These are phyloP conservation scores for Lasiosphaeris hirsuta DNA, from an alignment of 495 filamentous ascomycete genomes.

Conservation along the genomic window DNA sequence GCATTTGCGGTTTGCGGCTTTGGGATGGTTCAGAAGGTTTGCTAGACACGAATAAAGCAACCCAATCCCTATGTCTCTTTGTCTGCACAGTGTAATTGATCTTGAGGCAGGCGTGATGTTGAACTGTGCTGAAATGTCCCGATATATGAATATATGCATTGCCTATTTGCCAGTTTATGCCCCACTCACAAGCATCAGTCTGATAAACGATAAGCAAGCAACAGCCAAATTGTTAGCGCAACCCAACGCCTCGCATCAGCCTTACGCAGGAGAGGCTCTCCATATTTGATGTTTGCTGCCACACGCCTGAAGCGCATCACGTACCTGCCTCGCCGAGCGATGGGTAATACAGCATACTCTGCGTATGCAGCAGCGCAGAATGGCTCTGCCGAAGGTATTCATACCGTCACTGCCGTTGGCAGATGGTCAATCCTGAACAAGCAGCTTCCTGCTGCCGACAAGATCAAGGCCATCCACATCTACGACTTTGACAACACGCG, in stretches of 20 bases:
- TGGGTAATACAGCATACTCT: slow-evolving; percentile 27
- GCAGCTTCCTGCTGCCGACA: slow-evolving; percentile 67
- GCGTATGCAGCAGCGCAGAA: slow-evolving; percentile 25
- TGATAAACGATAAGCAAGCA: too few species aligned
- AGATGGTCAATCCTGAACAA: slow-evolving; percentile 76
- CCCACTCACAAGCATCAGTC: too few species aligned
- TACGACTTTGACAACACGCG: slow-evolving; percentile 99
- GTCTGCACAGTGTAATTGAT: too few species aligned
- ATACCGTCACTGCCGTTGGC: slow-evolving; percentile 70
- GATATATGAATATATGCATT: too few species aligned
- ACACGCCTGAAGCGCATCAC: slow-evolving; percentile 17
- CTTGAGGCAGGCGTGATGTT: too few species aligned
- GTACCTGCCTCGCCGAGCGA: slow-evolving; percentile 18
- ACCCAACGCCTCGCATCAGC: not conserved
- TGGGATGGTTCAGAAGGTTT: too few species aligned
- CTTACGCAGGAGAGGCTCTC: not conserved
- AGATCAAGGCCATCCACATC: slow-evolving; percentile 79
- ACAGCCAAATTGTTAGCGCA: not conserved
- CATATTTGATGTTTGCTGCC: slow-evolving; percentile 18
- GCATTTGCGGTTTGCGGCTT: too few species aligned
- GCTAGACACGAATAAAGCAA: too few species aligned
- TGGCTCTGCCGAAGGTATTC: slow-evolving; percentile 23
- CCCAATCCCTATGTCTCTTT: too few species aligned
- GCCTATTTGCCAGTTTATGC: too few species aligned
- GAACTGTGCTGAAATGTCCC: too few species aligned